Base-by-base conservation (phyloP, 768 basidiomycete genomes). In the Naematelia aurantialba region DNA sequence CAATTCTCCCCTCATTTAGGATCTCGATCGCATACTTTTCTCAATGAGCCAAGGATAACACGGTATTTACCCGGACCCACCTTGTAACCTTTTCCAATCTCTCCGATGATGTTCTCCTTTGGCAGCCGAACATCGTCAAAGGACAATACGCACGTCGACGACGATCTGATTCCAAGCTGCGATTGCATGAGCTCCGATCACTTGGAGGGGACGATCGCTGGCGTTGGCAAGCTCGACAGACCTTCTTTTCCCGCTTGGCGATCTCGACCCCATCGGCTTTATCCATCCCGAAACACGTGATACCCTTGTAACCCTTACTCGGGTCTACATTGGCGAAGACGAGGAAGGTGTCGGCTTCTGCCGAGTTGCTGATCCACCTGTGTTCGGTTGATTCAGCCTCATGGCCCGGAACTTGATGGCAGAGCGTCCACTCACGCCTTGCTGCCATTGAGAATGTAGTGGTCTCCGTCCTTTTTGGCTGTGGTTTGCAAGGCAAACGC, bases 351-450 rank as follows among this genome's bases (percentile, higher is more conserved):
- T 91, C 89, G 0, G 91, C 91, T 78, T 93, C 91, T 59, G 85
- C 83, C 0, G 91, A 93, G 78, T 97, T 97, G 24, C 92, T 94
- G 60, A 97, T 96, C 92, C 92, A 98, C 89, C 66, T 94, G 85
- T 31, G 30, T 14, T 17, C 34, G 27, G 22, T 57, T 50, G 25
- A 12, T 12, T 44, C 56, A 30, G 21, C 30, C 11, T 46, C 24
- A 29, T 11, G 4, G 24, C 11, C 21, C 31, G 17, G 34, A 17
- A 39, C 34, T 8, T 8, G 34, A 44, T 45, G 10, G 52, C 14
- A 44, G 3, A 10, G 25, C 17, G 14, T 14, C 14, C 26, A 61
- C 70, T 59, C 39, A 78, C 92, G 94, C 93, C 81, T 99, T 99
- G 56, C 90, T 89, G n/a, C 96, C 96, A 67, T 91, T 93, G 54